Evolutionary conservation across 495 filamentous ascomycete genomes (phyloP).

Genomic region (Aspergillus bertholletiae): DNA sequence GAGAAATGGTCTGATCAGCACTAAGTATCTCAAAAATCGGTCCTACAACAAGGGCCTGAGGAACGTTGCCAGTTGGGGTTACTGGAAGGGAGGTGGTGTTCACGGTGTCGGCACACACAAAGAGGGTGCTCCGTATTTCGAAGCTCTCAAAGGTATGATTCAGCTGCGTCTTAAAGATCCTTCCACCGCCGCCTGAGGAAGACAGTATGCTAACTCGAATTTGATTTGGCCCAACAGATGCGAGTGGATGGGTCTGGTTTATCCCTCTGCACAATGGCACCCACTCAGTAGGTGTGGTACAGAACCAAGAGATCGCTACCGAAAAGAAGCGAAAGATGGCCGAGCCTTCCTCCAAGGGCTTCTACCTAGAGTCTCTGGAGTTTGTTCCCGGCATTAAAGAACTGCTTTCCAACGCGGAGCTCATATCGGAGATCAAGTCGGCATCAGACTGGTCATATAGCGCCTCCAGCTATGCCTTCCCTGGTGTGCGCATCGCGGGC

Average conservation of each 20-base stretch:
- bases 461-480: slow-evolving; percentile 33
- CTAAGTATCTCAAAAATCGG: slow-evolving; percentile 46
- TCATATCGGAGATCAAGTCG: slow-evolving; percentile 32
- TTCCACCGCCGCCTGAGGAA: too few species aligned
- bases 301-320: slow-evolving; percentile 25
- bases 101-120: slow-evolving; percentile 27
- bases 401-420: slow-evolving; percentile 24
- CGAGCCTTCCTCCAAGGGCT: slow-evolving; percentile 21
- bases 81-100: slow-evolving; percentile 30
- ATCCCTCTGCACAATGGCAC: slow-evolving; percentile 45
- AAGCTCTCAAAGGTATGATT: slow-evolving; percentile 38
- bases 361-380: slow-evolving; percentile 38
- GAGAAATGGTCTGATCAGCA: slow-evolving; percentile 31
- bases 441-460: slow-evolving; percentile 46
- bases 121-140: slow-evolving; percentile 36
- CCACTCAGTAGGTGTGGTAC: slow-evolving; percentile 37
- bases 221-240: too few species aligned
- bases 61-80: slow-evolving; percentile 45
- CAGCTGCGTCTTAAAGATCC: too few species aligned
- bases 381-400: slow-evolving; percentile 18
- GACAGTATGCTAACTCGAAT: too few species aligned
- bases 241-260: slow-evolving; percentile 41
- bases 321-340: slow-evolving; percentile 26
- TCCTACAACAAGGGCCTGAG: slow-evolving; percentile 35
- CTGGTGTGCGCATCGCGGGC: slow-evolving; percentile 30